Base-by-base conservation (phyloP, 1,139 yeast genomes). In the Saccharomyces uvarum region DNA sequence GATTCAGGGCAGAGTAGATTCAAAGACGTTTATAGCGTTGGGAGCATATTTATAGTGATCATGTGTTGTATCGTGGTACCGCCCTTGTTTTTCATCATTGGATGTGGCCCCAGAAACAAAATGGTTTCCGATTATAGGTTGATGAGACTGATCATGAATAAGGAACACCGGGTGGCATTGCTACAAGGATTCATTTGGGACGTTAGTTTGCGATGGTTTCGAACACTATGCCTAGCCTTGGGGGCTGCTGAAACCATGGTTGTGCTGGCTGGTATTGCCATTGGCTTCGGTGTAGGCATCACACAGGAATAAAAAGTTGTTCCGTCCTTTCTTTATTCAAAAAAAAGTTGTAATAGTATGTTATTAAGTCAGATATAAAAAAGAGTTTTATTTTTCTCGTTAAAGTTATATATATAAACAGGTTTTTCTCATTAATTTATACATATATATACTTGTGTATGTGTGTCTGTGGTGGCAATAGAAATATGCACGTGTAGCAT, bases 281-380 rank as follows among this genome's bases (percentile, higher is more conserved):
- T 67, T 28, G 73, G 72, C 2, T 67, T 72, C 55, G 75, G 74
- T 13, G 72, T 72, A 9, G 75, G 75, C 0, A 55, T 70, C 13
- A 58, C 63, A 8, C 50, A 55, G 41, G 53, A 53, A 19, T 41
- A 19, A 51, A n/a, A 32, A 4, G 48, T 49, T 6, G 57, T 53
- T 5, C 19, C 8, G 13, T 26, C 8, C 16, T 42, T 28, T 16
- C 14, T 14, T 11, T 14, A 8, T 7, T 16, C 42, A 32, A 8
- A 33, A 33, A 8, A 33, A 14, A 19, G 41, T 14, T 33, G 42
- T 33, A 14, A 33, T 33, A 33, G 42, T 38, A 38, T 14, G 16
- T 9, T 26, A 26, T 28, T 31, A 51, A n/a, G 21, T 33, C 19
- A 6, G 27, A 47, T 26, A 21, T 9, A 14, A 48, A 48, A 13